These are phyloP conservation scores for Kalmusia sp. DNA, from an alignment of 2,329 filamentous ascomycete species.

Conservation along the genomic window DNA sequence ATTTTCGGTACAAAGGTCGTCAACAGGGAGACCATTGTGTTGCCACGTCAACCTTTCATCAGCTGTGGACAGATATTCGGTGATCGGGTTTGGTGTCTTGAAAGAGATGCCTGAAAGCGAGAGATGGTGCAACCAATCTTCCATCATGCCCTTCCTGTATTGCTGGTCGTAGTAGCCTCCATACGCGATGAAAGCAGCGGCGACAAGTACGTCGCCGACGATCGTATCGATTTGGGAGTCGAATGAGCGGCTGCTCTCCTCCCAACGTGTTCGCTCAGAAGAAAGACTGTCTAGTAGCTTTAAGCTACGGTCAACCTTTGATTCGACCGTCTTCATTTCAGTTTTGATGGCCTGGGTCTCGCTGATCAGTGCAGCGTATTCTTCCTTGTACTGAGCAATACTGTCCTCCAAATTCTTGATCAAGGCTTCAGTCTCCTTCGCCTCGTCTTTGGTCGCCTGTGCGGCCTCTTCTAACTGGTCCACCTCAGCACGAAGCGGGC, in stretches of 20 bases:
- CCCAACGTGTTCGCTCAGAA: constrained; percentile 92
- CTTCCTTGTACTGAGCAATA: constrained; percentile 93
- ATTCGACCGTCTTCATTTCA: constrained; percentile 95
- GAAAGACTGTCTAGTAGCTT: constrained; percentile 92
- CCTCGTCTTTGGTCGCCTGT: constrained; percentile 90
- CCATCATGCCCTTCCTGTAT: constrained; percentile 96
- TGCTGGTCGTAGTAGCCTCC: constrained; percentile 97
- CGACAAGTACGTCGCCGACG: constrained; percentile 92
- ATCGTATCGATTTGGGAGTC: constrained; percentile 97
- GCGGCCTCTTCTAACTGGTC: constrained; percentile 85
- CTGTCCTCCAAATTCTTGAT: constrained; percentile 85
- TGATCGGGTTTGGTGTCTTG: constrained; percentile 93
- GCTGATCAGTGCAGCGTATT: constrained; percentile 94
- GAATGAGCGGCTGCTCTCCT: constrained; percentile 96
- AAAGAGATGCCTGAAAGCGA: constrained; percentile 90
- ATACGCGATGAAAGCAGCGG: constrained; percentile 97
- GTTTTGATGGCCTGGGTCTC: constrained; percentile 97
- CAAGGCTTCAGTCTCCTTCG: constrained; percentile 87
- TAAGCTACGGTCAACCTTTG: constrained; percentile 97
- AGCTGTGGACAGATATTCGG: constrained; percentile 94
- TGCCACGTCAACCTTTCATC: constrained; percentile 97
- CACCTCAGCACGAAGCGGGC: constrained; percentile 90
- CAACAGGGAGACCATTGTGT: constrained; percentile 88
- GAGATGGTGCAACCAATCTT: constrained; percentile 96
- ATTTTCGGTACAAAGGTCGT: constrained; percentile 98